Evolutionary conservation across 2,329 filamentous ascomycete species (phyloP), one percentile per base, ranked within the genome.

Genomic region (Zarea fungicola): DNA sequence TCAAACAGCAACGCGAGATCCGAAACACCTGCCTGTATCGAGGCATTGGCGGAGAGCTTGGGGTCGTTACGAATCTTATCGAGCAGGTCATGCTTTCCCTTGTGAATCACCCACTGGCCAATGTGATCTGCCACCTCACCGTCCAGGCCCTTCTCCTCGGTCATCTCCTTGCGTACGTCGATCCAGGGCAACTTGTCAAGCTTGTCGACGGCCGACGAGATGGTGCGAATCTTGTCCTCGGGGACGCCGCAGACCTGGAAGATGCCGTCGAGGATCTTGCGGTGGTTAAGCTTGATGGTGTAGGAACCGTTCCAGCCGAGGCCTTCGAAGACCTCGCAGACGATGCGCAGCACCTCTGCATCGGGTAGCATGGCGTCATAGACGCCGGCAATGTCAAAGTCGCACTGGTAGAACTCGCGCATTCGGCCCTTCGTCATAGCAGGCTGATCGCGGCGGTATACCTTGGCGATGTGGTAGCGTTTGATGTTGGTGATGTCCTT

Each of bases 371-470:
- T 96, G 47, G 88, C 71, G 64, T 96, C 92, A 71, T 89, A 95
- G 35, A 73, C 75, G 53, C 91, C 90, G 11, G 91, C 91, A 69
- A 96, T 92, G 65, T 96, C 91, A 63, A 96, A 95, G 70, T 97
- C 92, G 72, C 91, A 96, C 69, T 96, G 91, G 73, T 95, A 96
- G 69, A 96, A 96, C 70, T 96, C 92, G 62, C 92, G 81, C 86
- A 96, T 93, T 47, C 91, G 83, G 44, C 91, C 92, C 66, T 95
- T 93, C 54, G 85, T 88, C 72, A 96, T 89, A 53, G 89, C 65
- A 11, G 69, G 69, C 54, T 72, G 69, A 50, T 72, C 69, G 58
- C 69, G 58, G 41, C 70, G 67, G 63, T 73, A 73, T 55, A 96
- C 91, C 72, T 96, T 96, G 58, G 89, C 90, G 58, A 97, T 91